Conservation (phyloP, 2,329 filamentous ascomycete species). For the Aschersonia sp. region DNA sequence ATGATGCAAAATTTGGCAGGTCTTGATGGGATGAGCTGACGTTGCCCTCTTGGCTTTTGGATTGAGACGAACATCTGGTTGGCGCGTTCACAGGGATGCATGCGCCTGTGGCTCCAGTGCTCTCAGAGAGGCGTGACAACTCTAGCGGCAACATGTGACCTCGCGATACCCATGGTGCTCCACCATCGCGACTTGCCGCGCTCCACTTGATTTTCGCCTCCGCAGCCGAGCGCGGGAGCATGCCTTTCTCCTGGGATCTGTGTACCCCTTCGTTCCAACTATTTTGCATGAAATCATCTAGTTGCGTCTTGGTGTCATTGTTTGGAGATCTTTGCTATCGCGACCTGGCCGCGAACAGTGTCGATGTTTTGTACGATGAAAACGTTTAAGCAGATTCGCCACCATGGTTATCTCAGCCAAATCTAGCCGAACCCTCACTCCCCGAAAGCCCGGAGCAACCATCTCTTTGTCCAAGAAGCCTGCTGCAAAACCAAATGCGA, state of each 20-base stretch:
- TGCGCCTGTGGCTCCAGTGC: too few relatives aligned
- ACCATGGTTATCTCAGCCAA: constrained; percentile 21
- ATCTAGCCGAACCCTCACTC: constrained; percentile 15
- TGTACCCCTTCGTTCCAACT: background rate
- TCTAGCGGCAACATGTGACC: constrained; percentile 12
- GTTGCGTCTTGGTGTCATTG: too few relatives aligned
- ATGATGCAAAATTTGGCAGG: too few relatives aligned
- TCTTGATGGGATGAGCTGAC: too few relatives aligned
- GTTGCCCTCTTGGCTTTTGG: too few relatives aligned
- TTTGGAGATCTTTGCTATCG: too few relatives aligned
- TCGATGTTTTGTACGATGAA: background rate
- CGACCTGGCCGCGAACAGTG: too few relatives aligned
- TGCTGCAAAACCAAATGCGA: constrained; percentile 36
- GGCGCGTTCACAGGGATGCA: too few relatives aligned
- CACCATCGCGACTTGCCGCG: constrained; percentile 1
- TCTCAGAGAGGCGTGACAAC: too few relatives aligned
- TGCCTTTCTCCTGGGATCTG: background rate
- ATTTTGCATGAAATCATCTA: too few relatives aligned
- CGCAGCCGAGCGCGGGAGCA: background rate
- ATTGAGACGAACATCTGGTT: too few relatives aligned
- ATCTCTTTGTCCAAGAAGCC: constrained; percentile 18
- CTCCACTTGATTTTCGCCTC: background rate
- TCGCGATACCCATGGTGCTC: constrained; percentile 12
- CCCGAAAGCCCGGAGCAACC: constrained; percentile 14
- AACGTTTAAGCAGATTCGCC: constrained; percentile 1